Evolutionary conservation across 345 rosid species (phyloP).

Genomic region (Turritis glabra): DNA sequence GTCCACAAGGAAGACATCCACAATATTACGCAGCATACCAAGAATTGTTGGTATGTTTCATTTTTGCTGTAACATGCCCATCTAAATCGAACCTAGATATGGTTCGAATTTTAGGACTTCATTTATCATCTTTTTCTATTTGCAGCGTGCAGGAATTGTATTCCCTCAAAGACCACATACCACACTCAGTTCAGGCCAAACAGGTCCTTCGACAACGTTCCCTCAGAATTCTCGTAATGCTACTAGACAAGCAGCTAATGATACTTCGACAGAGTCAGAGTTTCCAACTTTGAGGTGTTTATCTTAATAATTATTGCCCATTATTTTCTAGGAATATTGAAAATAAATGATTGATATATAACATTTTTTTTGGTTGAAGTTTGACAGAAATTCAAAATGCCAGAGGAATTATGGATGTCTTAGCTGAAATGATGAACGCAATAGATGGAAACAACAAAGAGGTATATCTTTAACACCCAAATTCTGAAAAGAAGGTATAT

Average conservation of each 20-base stretch:
- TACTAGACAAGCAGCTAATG: constrained; percentile 54
- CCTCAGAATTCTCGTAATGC: constrained; percentile 58
- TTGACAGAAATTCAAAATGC: constrained; percentile 98
- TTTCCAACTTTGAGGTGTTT: constrained; percentile 84
- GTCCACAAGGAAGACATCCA: constrained; percentile 95
- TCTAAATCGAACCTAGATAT: not conserved
- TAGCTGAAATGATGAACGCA: constrained; percentile 93
- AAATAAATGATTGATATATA: not conserved
- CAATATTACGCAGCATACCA: constrained; percentile 95
- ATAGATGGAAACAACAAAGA: constrained; percentile 80
- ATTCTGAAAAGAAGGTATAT: not conserved
- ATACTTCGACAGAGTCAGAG: constrained; percentile 77
- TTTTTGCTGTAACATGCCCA: constrained; percentile 16
- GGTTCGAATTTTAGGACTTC: not conserved
- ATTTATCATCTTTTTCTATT: constrained; percentile 6
- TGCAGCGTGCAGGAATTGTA: constrained; percentile 93
- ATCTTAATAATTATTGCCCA: not conserved
- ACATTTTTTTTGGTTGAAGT: constrained; percentile 43
- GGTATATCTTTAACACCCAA: constrained; percentile 45
- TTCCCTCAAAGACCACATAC: constrained; percentile 85
- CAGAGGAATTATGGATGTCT: constrained; percentile 93
- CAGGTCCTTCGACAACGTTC: constrained; percentile 64
- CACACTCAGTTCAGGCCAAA: constrained; percentile 69
- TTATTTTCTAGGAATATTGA: not conserved
- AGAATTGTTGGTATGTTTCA: constrained; percentile 78